Evolutionary conservation across 78 protist genomes (phyloP).

Genomic region (Dictyostelium citrinum): DNA sequence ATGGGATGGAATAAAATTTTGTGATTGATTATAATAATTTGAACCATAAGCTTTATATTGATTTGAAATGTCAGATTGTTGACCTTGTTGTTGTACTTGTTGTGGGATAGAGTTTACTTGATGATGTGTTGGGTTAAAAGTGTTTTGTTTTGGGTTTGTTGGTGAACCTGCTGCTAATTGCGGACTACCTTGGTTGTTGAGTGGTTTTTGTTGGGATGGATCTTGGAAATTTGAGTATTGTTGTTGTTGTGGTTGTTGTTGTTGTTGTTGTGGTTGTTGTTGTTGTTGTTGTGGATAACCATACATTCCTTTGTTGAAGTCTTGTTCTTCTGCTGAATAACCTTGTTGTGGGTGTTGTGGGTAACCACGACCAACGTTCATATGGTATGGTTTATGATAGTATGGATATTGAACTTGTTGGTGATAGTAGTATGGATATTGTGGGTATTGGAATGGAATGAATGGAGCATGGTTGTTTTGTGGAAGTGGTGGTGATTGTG

Average conservation of each 20-base stretch:
- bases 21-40: background rate
- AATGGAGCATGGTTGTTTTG: background rate
- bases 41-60: conserved; percentile 7
- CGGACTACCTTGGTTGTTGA: background rate
- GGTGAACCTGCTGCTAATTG: background rate
- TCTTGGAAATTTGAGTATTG: background rate
- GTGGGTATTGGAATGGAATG: conserved; percentile 47
- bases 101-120: conserved; percentile 8
- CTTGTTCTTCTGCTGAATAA: conserved; percentile 32
- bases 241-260: background rate
- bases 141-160: background rate
- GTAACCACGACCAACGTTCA: conserved; percentile 32
- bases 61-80: conserved; percentile 31
- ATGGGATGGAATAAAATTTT: background rate
- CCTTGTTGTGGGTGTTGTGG: conserved; percentile 20
- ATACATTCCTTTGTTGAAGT: conserved; percentile 2
- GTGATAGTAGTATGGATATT: conserved; percentile 24
- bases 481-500: conserved; percentile 59
- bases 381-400: background rate
- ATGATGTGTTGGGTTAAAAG: background rate
- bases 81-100: background rate
- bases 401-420: conserved; percentile 28
- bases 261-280: background rate
- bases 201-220: background rate
- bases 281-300: background rate